A percentile compares a stretch with the other conserved stretches of the same genome.
These are phyloP conservation scores for Phytophthora sansomeana DNA, from an alignment of 352 stramenopile genomes.

Conservation along the genomic window DNA sequence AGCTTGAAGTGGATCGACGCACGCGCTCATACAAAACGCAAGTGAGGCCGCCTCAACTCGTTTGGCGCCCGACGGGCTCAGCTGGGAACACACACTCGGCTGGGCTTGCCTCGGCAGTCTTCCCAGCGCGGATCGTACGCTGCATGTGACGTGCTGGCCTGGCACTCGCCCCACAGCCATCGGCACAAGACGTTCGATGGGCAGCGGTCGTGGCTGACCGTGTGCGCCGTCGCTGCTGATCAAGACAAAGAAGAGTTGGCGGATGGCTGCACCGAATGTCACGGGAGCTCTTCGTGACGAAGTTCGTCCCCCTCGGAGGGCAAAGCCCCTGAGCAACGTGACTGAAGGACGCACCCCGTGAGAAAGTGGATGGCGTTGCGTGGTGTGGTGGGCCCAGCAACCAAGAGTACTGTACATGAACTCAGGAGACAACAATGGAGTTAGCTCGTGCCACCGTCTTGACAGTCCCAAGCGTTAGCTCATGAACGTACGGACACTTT, in stretches of 20 bases:
- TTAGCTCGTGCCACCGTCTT: slow-evolving; percentile 1
- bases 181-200: slow-evolving; percentile 22
- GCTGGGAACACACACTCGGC: background rate
- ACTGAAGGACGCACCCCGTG: slow-evolving; percentile 5
- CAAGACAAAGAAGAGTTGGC: slow-evolving; percentile 28
- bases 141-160: slow-evolving; percentile 21
- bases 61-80: background rate
- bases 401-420: too few species aligned
- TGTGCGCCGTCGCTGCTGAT: slow-evolving; percentile 26
- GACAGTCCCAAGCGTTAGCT: background rate
- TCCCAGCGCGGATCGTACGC: background rate
- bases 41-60: background rate
- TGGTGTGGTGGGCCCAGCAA: too few species aligned
- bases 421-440: background rate
- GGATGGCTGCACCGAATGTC: slow-evolving; percentile 20
- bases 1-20: slow-evolving; percentile 16
- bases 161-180: slow-evolving; percentile 27
- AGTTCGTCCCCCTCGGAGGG: too few species aligned
- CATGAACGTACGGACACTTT: background rate
- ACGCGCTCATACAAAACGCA: slow-evolving; percentile 8
- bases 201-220: slow-evolving; percentile 10
- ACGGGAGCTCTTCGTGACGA: background rate
- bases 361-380: slow-evolving; percentile 19
- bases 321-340: background rate
- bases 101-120: background rate